phyloP scores from a whole-genome alignment of 805 yeast genomes.

The Candida ponderosae region DNA sequence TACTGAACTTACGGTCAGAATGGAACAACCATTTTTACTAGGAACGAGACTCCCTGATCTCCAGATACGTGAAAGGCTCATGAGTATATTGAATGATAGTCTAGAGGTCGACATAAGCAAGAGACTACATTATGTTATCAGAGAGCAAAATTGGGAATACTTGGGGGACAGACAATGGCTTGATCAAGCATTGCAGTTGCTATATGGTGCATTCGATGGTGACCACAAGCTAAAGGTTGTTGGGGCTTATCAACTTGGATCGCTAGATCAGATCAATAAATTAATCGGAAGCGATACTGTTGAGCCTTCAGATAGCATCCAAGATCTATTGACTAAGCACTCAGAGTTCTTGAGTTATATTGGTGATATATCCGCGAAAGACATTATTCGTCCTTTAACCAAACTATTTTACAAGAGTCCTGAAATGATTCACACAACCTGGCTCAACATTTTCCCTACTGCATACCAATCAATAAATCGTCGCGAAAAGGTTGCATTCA shows the following conservation, averaged over 20 bases:
- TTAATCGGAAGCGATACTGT: constrained; percentile 14
- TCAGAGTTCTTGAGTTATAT: constrained; percentile 18
- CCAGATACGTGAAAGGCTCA: constrained; percentile 62
- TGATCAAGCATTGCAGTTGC: constrained; percentile 82
- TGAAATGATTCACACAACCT: constrained; percentile 69
- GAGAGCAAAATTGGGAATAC: constrained; percentile 97
- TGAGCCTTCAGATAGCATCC: constrained; percentile 19
- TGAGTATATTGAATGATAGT: constrained; percentile 72
- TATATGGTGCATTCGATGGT: constrained; percentile 69
- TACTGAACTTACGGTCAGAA: constrained; percentile 84
- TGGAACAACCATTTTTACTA: constrained; percentile 94
- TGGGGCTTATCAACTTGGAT: constrained; percentile 45
- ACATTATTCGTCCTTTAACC: constrained; percentile 61
- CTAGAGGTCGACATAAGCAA: constrained; percentile 72
- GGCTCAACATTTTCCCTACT: constrained; percentile 80
- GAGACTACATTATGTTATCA: constrained; percentile 76
- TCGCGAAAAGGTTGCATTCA: constrained; percentile 76
- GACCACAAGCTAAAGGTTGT: constrained; percentile 38
- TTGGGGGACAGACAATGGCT: constrained; percentile 92
- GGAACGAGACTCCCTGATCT: constrained; percentile 85
- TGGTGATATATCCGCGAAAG: constrained; percentile 40
- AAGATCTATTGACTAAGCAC: constrained; percentile 26
- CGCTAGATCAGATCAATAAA: constrained; percentile 34
- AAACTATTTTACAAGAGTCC: constrained; percentile 80
- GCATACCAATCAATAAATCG: constrained; percentile 68